Evolutionary conservation across 1,284 basidiomycete species (phyloP).

Genomic region (Meira nashicola): DNA sequence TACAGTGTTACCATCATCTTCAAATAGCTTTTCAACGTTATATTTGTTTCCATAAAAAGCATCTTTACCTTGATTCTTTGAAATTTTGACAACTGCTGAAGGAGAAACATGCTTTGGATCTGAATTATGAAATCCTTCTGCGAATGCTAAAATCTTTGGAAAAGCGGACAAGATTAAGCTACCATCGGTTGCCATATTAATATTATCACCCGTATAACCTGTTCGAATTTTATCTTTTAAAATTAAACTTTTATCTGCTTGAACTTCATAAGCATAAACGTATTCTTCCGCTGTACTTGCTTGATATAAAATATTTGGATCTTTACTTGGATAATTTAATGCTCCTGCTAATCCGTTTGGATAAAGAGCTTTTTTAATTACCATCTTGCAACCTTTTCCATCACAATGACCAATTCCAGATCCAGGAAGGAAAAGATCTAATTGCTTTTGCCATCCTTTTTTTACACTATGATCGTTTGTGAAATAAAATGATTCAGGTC

Average conservation of each 20-base stretch:
- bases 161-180: conserved; percentile 29
- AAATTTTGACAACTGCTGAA: conserved; percentile 30
- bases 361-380: conserved; percentile 20
- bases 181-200: conserved; percentile 30
- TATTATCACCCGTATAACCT: conserved; percentile 36
- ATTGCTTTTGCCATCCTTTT: conserved; percentile 15
- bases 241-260: conserved; percentile 22
- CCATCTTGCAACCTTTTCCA: conserved; percentile 35
- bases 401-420: conserved; percentile 36
- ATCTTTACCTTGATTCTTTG: conserved; percentile 26
- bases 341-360: conserved; percentile 29
- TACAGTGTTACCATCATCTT: conserved; percentile 25
- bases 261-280: conserved; percentile 28
- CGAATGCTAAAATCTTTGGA: conserved; percentile 24
- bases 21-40: conserved; percentile 33
- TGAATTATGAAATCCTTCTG: conserved; percentile 19
- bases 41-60: conserved; percentile 40
- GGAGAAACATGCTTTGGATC: conserved; percentile 21
- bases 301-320: conserved; percentile 24
- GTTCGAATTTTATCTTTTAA: conserved; percentile 27
- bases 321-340: conserved; percentile 2
- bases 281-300: conserved; percentile 24
- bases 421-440: conserved; percentile 23
- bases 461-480: conserved; percentile 42
- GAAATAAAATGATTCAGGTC: conserved; percentile 39